phyloP scores from a whole-genome alignment of 192 early-diverging fungal genomes.

The Geranomyces variabilis region DNA sequence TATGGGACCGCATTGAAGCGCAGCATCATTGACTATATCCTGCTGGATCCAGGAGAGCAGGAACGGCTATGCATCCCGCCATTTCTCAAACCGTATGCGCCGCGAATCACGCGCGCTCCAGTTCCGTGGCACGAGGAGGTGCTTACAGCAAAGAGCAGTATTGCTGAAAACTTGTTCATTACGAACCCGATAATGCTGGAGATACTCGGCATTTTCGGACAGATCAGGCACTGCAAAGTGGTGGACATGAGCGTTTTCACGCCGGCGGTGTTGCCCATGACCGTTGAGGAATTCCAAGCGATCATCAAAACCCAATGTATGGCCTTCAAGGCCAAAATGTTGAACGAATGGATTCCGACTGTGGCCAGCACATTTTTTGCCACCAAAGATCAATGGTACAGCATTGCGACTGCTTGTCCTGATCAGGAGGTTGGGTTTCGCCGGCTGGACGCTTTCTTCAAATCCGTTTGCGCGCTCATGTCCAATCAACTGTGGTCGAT shows the following conservation, averaged over 20 bases:
- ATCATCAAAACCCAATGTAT: conserved; percentile 59
- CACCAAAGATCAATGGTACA: conserved; percentile 62
- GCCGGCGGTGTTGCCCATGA: conserved; percentile 53
- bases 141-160: conserved; percentile 33
- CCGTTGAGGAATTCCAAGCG: conserved; percentile 58
- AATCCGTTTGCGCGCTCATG: conserved; percentile 60
- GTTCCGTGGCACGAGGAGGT: conserved; percentile 63
- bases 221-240: conserved; percentile 43
- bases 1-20: conserved; percentile 53
- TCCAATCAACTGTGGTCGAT: conserved; percentile 62
- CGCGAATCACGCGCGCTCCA: conserved; percentile 56
- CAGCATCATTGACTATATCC: conserved; percentile 62
- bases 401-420: conserved; percentile 49
- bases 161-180: conserved; percentile 55
- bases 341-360: conserved; percentile 67
- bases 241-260: conserved; percentile 58
- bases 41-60: conserved; percentile 55
- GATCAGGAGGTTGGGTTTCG: conserved; percentile 60
- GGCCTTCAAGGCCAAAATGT: conserved; percentile 53
- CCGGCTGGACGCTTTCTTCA: conserved; percentile 62
- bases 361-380: conserved; percentile 62
- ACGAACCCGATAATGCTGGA: conserved; percentile 61
- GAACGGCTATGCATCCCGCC: conserved; percentile 53
- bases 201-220: conserved; percentile 47
- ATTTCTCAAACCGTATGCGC: conserved; percentile 36